Conservation (phyloP, 192 early-diverging fungal genomes). For the Gorgonomyces haynaldii region DNA sequence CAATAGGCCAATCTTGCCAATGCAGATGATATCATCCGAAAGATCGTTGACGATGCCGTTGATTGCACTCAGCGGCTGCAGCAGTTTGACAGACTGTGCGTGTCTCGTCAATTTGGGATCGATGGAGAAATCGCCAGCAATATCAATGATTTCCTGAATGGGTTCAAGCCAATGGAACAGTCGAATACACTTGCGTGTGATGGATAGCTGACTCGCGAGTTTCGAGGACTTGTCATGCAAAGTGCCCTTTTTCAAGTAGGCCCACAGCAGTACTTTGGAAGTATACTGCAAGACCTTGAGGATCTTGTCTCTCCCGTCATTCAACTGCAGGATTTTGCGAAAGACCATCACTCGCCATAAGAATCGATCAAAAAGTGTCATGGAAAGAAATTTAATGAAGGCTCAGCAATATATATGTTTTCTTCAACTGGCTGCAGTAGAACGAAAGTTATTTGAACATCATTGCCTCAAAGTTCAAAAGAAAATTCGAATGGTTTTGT, state of each 20-base stretch:
- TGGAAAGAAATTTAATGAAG: no score
- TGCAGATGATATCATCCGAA: conserved; percentile 62
- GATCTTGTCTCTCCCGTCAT: conserved; percentile 77
- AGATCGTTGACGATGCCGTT: conserved; percentile 56
- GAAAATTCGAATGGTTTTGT: no score
- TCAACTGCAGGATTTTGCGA: conserved; percentile 48
- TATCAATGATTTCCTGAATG: conserved; percentile 36
- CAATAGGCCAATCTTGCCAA: conserved; percentile 57
- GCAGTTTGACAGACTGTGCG: no score
- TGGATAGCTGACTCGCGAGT: conserved; percentile 59
- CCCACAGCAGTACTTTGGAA: conserved; percentile 57
- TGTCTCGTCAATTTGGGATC: neutral
- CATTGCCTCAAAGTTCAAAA: no score
- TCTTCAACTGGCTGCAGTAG: no score
- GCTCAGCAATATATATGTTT: no score
- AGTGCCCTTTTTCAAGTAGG: conserved; percentile 14
- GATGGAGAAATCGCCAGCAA: neutral
- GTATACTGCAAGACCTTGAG: conserved; percentile 69
- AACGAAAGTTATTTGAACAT: no score
- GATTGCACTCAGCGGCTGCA: conserved; percentile 28
- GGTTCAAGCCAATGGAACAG: conserved; percentile 60
- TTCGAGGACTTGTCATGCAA: conserved; percentile 16
- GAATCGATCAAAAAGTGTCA: no score
- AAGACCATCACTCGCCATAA: conserved; percentile 34
- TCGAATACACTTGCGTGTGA: conserved; percentile 64